Percentiles rank a stretch among this genome's conserved stretches.
Conservation (phyloP, 2,329 filamentous ascomycete species). For the Talaromyces sp. region DNA sequence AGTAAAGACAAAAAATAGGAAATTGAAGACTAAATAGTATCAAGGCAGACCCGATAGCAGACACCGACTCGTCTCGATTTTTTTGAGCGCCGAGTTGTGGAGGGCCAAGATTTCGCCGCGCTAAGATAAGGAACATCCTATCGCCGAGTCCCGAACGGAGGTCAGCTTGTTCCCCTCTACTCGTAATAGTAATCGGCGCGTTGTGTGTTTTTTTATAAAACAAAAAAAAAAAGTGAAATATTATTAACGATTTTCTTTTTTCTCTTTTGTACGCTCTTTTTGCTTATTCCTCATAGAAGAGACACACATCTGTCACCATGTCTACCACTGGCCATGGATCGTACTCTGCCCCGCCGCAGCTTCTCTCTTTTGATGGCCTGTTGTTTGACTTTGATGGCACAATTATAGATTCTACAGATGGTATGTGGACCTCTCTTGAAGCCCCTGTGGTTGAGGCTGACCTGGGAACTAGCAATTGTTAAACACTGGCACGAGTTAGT, state of each 20-base stretch:
- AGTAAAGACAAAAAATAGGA: neutral
- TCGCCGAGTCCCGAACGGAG: constrained; percentile 27
- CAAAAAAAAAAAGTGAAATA: neutral
- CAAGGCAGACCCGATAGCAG: constrained; percentile 10
- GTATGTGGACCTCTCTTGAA: constrained; percentile 17
- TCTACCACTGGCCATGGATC: constrained; percentile 26
- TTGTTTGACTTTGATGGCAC: constrained; percentile 47
- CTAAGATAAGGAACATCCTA: constrained; percentile 23
- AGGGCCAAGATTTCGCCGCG: constrained; percentile 27
- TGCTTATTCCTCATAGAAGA: neutral
- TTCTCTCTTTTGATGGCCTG: constrained; percentile 36
- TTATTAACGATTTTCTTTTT: neutral
- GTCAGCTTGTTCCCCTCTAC: neutral
- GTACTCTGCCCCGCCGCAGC: constrained; percentile 36
- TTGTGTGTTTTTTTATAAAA: neutral
- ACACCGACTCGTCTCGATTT: constrained; percentile 8
- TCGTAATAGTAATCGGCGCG: neutral
- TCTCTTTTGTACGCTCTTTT: neutral
- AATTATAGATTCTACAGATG: constrained; percentile 43
- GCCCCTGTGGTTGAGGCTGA: neutral
- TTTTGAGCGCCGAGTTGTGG: constrained; percentile 7
- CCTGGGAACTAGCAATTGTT: constrained; percentile 47
- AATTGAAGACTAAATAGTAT: neutral
- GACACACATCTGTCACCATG: constrained; percentile 15
- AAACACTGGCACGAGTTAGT: constrained; percentile 59